phyloP scores from a whole-genome alignment of 345 rosid genomes.

The Mangifera indica region DNA sequence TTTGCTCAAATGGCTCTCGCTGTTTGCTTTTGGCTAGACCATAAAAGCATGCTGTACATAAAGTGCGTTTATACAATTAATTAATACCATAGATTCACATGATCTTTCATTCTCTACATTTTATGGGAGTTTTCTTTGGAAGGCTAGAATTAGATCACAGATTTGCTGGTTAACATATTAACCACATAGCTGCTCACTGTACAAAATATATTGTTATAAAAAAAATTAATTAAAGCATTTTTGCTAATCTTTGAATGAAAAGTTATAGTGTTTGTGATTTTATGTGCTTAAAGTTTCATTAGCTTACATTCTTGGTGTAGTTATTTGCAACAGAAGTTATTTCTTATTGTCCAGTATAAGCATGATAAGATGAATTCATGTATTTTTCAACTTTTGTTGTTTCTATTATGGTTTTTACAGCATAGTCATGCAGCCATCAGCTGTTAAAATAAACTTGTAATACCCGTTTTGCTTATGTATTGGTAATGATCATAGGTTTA shows the following conservation, averaged over 20 bases:
- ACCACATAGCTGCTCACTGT: not conserved
- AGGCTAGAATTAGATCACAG: not conserved
- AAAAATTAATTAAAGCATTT: not conserved
- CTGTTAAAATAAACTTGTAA: not conserved
- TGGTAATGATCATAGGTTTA: slow-evolving; percentile 53
- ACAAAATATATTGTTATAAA: not conserved
- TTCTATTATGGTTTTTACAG: not conserved
- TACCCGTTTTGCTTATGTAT: not conserved
- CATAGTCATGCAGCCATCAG: not conserved
- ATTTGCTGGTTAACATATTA: not conserved
- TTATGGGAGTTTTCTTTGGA: not conserved
- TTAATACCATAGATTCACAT: not conserved
- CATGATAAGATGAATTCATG: not conserved
- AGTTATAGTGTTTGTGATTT: not conserved
- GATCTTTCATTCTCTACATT: no score
- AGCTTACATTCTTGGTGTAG: not conserved
- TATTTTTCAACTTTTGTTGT: not conserved
- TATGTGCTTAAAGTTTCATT: not conserved
- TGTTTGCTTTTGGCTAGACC: no score
- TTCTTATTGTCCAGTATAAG: not conserved
- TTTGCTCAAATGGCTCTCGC: no score
- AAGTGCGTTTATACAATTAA: not conserved
- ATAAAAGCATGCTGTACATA: not conserved
- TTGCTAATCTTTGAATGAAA: not conserved
- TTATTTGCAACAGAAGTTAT: not conserved